A percentile compares a stretch with the other conserved stretches of the same genome.
These are phyloP conservation scores for Termitomyces sp. DNA, from an alignment of 768 basidiomycete species.

Conservation along the genomic window DNA sequence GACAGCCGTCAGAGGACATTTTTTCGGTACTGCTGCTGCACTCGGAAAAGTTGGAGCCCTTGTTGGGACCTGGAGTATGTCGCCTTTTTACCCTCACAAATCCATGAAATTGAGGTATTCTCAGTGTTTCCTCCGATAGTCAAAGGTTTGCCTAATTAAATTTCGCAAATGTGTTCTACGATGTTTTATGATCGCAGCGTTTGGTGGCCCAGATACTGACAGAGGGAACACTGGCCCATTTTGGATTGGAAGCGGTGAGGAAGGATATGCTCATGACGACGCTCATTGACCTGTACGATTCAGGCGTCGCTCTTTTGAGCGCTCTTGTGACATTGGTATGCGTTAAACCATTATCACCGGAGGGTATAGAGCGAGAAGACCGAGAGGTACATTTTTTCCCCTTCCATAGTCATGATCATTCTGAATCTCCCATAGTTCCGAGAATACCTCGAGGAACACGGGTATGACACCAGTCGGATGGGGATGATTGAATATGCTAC, in stretches of 20 bases:
- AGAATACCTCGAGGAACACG: constrained; percentile 69
- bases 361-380: constrained; percentile 68
- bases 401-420: background rate
- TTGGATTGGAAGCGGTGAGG: constrained; percentile 69
- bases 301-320: constrained; percentile 68
- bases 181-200: constrained; percentile 33
- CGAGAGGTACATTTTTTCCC: background rate
- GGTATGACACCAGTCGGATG: constrained; percentile 56
- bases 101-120: background rate
- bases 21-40: constrained; percentile 84
- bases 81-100: background rate
- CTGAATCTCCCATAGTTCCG: constrained; percentile 51
- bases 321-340: constrained; percentile 69
- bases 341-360: constrained; percentile 66
- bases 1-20: constrained; percentile 79
- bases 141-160: constrained; percentile 31
- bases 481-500: background rate
- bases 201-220: constrained; percentile 46
- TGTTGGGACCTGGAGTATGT: constrained; percentile 71
- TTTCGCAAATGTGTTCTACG: background rate
- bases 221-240: constrained; percentile 79
- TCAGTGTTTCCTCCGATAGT: constrained; percentile 66
- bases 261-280: background rate
- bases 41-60: constrained; percentile 82
- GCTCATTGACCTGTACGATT: background rate